Evolutionary conservation across 495 filamentous ascomycete genomes (phyloP).

Genomic region (Penicillium waksmanii): DNA sequence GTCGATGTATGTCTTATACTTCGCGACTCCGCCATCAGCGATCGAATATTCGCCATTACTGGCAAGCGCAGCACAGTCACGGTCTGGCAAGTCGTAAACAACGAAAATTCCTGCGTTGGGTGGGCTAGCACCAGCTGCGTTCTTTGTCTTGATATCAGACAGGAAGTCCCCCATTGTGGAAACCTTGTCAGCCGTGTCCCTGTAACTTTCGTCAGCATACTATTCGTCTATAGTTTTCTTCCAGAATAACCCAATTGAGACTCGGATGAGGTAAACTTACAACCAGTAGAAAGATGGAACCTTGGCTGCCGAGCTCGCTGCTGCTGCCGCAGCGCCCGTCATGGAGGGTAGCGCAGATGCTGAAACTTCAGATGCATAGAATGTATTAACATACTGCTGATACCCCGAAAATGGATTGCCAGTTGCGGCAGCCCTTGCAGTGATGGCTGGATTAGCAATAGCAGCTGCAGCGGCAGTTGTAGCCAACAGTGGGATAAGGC

Average conservation of each 20-base stretch:
- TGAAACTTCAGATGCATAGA: slow-evolving; percentile 60
- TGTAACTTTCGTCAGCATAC: slow-evolving; percentile 16
- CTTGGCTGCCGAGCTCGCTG: slow-evolving; percentile 58
- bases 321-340: slow-evolving; percentile 38
- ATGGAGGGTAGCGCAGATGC: slow-evolving; percentile 55
- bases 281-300: slow-evolving; percentile 74
- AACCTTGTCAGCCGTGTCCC: slow-evolving; percentile 63
- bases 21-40: slow-evolving; percentile 57
- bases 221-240: neutral
- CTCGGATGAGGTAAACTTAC: slow-evolving; percentile 46
- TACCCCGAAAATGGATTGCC: slow-evolving; percentile 59
- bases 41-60: slow-evolving; percentile 77
- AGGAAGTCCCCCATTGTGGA: slow-evolving; percentile 60
- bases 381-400: slow-evolving; percentile 59
- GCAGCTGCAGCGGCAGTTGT: slow-evolving; percentile 18
- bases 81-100: slow-evolving; percentile 77
- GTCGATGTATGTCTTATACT: slow-evolving; percentile 77
- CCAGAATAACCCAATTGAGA: neutral
- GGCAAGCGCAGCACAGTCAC: slow-evolving; percentile 76
- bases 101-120: slow-evolving; percentile 60
- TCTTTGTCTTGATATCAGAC: slow-evolving; percentile 55
- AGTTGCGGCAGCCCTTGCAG: slow-evolving; percentile 26
- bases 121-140: slow-evolving; percentile 56
- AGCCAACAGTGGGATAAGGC: slow-evolving; percentile 14
- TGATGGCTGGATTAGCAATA: slow-evolving; percentile 10